Conservation (phyloP, 257 asterid genomes). For the Coffea canephora region DNA sequence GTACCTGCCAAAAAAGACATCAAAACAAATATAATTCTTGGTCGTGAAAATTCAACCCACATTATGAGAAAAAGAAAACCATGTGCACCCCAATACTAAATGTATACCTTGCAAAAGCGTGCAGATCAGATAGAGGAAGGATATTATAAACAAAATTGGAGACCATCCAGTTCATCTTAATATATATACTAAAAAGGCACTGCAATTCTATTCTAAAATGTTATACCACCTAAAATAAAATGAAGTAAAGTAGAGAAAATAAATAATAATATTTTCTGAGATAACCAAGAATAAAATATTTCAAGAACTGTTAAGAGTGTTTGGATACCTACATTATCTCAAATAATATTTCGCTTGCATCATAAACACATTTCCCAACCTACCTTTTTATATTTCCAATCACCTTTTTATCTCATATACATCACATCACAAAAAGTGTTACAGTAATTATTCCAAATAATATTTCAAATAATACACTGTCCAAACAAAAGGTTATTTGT, state of each 20-base stretch:
- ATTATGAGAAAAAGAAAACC: background rate
- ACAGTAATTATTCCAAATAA: too few relatives aligned
- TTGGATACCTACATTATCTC: too few relatives aligned
- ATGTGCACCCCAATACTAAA: background rate
- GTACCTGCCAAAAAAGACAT: constrained; percentile 40
- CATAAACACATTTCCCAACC: too few relatives aligned
- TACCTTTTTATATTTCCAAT: too few relatives aligned
- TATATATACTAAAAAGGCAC: background rate
- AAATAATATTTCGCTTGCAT: too few relatives aligned
- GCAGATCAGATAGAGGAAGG: constrained; percentile 1
- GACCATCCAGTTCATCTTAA: background rate
- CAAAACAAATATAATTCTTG: background rate
- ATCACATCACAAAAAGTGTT: too few relatives aligned
- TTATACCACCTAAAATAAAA: background rate
- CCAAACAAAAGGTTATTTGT: background rate
- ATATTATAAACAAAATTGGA: background rate
- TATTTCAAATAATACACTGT: too few relatives aligned
- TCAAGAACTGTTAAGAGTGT: too few relatives aligned
- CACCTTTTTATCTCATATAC: too few relatives aligned
- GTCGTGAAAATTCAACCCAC: background rate
- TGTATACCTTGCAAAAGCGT: background rate
- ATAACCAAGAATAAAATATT: background rate
- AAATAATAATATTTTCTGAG: too few relatives aligned
- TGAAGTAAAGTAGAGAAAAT: background rate
- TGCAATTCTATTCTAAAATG: background rate